These are phyloP conservation scores for Peniophora sp. DNA, from an alignment of 1,284 basidiomycete genomes.

Conservation along the genomic window DNA sequence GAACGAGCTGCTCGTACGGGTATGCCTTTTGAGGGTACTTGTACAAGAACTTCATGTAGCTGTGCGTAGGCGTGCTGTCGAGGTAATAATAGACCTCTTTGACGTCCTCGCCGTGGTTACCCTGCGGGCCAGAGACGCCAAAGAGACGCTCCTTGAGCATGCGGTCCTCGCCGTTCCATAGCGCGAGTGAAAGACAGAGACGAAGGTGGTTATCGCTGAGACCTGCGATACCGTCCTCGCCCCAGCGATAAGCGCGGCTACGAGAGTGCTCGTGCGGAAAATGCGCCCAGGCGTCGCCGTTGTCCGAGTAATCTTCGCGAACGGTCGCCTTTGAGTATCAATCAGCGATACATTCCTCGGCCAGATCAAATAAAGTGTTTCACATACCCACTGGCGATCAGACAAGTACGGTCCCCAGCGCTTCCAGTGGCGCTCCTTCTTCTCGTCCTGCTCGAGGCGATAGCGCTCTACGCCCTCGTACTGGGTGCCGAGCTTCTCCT, in stretches of 20 bases:
- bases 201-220: slow-evolving; percentile 96
- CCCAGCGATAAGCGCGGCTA: slow-evolving; percentile 95
- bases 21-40: slow-evolving; percentile 92
- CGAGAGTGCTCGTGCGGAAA: slow-evolving; percentile 95
- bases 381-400: slow-evolving; percentile 92
- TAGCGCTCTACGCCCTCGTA: slow-evolving; percentile 64
- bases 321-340: slow-evolving; percentile 77
- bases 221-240: slow-evolving; percentile 95
- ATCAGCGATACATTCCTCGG: not conserved
- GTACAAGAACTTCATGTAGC: slow-evolving; percentile 99
- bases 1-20: slow-evolving; percentile 90
- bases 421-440: slow-evolving; percentile 84
- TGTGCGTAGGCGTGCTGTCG: slow-evolving; percentile 96
- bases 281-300: slow-evolving; percentile 96
- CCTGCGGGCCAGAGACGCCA: slow-evolving; percentile 91
- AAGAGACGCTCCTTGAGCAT: slow-evolving; percentile 97
- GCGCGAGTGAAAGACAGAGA: slow-evolving; percentile 81
- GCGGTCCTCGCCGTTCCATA: slow-evolving; percentile 94
- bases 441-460: slow-evolving; percentile 65
- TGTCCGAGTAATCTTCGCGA: slow-evolving; percentile 93
- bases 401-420: slow-evolving; percentile 96
- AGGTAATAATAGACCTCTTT: slow-evolving; percentile 99
- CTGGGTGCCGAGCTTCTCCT: slow-evolving; percentile 45
- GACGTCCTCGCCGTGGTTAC: slow-evolving; percentile 98
- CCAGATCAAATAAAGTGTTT: not conserved